Base-by-base conservation (phyloP, 2,329 filamentous ascomycete species). In the Diplodia mutila region DNA sequence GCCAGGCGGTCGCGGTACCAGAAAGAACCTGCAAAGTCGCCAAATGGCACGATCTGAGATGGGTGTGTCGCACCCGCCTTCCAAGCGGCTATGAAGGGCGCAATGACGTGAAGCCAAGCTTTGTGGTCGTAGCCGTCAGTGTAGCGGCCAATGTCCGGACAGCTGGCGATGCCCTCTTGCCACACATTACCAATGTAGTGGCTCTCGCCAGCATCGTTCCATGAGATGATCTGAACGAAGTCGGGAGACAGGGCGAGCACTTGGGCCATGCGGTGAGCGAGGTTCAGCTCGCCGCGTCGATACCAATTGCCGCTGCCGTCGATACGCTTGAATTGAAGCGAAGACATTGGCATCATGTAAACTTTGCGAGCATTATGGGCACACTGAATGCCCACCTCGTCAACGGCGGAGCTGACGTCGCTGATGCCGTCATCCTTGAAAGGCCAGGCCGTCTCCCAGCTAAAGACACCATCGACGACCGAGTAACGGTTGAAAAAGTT, bases 121-220 rank as follows among this genome's bases (percentile, higher is more conserved):
- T 67, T 76, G 66, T 81, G 79, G 57, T 77, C 71, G 51, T 76
- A 79, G 1, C 70, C 73, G 12, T 75, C 71, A 12, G 73, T 73
- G 34, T 79, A 77, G 1, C 65, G 69, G 2, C 70, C 69, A 21
- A 77, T 77, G 0, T 69, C 61, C 49, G 51, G 57, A 0, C 71
- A 71, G 11, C 69, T 71, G 0, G 75, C 72, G 9, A 69, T 71
- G 0, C 75, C 72, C 42, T 80, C 78, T 0, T 69, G 68, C 78
- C 79, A 81, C 11, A 76, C 66, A n/a, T 79, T 77, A 0, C 79
- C 80, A 68, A 81, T 77, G 64, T 82, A 81, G 68, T 80, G 79
- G 12, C 71, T 72, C 64, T 81, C 79, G 1, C 78, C 78, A 0
- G 74, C 77, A 61, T 81, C 80, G 59, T 81, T 81, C 79, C 80